These are phyloP conservation scores for Candida pseudofarinosa DNA, from an alignment of 805 yeast genomes.

Conservation along the genomic window DNA sequence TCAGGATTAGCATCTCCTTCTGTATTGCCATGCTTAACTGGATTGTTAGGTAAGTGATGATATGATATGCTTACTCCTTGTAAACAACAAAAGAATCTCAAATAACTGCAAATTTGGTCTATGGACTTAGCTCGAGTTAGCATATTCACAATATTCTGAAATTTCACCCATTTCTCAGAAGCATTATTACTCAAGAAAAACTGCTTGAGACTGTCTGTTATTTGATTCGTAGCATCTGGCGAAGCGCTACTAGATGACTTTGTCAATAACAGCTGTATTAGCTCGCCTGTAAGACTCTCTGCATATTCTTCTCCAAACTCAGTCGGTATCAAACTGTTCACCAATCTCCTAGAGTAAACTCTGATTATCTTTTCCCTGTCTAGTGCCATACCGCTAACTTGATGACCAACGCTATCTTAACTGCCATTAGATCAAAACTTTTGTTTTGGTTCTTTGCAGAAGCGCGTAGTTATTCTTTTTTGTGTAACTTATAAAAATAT, in stretches of 20 bases:
- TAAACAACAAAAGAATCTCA: conserved; percentile 26
- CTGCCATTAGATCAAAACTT: not conserved
- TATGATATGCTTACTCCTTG: not conserved
- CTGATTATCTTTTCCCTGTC: conserved; percentile 29
- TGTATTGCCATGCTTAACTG: not conserved
- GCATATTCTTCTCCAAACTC: conserved; percentile 34
- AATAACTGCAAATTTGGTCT: conserved; percentile 32
- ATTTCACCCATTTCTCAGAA: conserved; percentile 28
- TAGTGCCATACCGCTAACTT: conserved; percentile 17
- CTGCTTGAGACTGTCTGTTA: conserved; percentile 18
- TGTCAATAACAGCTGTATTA: conserved; percentile 11
- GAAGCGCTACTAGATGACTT: conserved; percentile 7
- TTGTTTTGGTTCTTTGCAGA: not conserved
- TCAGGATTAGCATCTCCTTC: not conserved
- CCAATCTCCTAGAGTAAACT: conserved; percentile 31
- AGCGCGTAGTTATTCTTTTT: not conserved
- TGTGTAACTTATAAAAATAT: not conserved
- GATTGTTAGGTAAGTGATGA: not conserved
- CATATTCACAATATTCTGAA: conserved; percentile 27
- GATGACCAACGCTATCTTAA: not conserved
- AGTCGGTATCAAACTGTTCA: conserved; percentile 31
- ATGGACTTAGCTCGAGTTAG: conserved; percentile 23
- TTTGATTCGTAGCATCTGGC: conserved; percentile 13
- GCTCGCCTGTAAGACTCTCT: conserved; percentile 27
- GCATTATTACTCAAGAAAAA: conserved; percentile 23